Evolutionary conservation across 2,329 filamentous ascomycete species (phyloP).

Genomic region (Lecanoromycetidae sp.): DNA sequence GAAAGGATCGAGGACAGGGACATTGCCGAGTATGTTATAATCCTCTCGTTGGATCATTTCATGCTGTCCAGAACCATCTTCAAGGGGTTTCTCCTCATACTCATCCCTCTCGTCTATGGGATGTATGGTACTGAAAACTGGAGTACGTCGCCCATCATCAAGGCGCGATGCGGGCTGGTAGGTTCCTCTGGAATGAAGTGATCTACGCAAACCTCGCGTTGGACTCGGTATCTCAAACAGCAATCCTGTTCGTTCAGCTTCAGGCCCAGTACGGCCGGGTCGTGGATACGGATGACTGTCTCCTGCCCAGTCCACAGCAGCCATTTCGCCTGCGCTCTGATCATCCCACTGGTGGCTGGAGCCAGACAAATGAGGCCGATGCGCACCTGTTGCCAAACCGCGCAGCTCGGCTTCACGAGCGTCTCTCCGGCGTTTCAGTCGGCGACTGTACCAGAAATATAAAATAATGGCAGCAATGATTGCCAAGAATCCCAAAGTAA

Average conservation of each 20-base stretch:
- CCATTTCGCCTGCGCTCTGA: slow-evolving; percentile 28
- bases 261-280: slow-evolving; percentile 23
- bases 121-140: slow-evolving; percentile 45
- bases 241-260: slow-evolving; percentile 32
- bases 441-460: slow-evolving; percentile 40
- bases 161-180: slow-evolving; percentile 34
- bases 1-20: slow-evolving; percentile 31
- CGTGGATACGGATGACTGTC: slow-evolving; percentile 17
- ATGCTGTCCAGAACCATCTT: slow-evolving; percentile 4
- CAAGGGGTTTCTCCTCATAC: slow-evolving; percentile 26
- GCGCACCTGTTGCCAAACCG: slow-evolving; percentile 39
- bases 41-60: slow-evolving; percentile 15
- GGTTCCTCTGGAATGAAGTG: slow-evolving; percentile 28
- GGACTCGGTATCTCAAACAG: slow-evolving; percentile 31
- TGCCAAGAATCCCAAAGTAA: slow-evolving; percentile 49
- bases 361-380: slow-evolving; percentile 32
- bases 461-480: slow-evolving; percentile 37
- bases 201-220: slow-evolving; percentile 29
- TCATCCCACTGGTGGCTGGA: neutral
- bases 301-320: slow-evolving; percentile 24
- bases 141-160: slow-evolving; percentile 38
- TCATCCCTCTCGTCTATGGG: slow-evolving; percentile 53
- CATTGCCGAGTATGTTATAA: slow-evolving; percentile 23
- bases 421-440: slow-evolving; percentile 30
- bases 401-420: slow-evolving; percentile 44